A percentile compares a stretch with the other conserved stretches of the same genome.
Evolutionary conservation across 257 asterid genomes (phyloP).

Genomic region (Misopates orontium): DNA sequence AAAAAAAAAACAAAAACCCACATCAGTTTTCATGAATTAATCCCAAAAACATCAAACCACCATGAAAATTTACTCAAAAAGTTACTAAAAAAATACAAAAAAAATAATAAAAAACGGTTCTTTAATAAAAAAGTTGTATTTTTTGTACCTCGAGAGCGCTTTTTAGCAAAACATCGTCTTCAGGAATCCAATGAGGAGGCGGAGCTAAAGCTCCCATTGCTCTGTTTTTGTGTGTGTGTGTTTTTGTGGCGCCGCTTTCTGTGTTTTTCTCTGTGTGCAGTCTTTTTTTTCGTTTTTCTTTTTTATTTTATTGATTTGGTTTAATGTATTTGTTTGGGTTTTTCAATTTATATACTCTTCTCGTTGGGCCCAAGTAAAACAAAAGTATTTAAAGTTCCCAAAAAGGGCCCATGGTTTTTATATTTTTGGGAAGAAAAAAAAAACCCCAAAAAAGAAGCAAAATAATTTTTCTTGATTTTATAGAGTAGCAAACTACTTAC

Average conservation of each 20-base stretch:
- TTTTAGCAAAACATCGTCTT: conserved; percentile 64
- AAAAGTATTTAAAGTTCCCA: no score
- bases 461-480: no score
- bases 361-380: no score
- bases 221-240: conserved; percentile 15
- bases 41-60: conserved; percentile 9
- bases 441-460: no score
- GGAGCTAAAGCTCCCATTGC: conserved; percentile 67
- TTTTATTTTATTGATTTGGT: conserved; percentile 15
- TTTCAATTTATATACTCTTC: no score
- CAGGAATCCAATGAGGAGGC: conserved; percentile 50
- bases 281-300: conserved; percentile 16
- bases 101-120: neutral
- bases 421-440: no score
- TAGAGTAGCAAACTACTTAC: no score
- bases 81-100: neutral
- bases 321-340: neutral
- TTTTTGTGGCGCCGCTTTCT: conserved; percentile 33
- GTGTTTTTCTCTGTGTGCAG: conserved; percentile 14
- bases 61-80: neutral
- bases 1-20: conserved; percentile 4
- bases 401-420: no score
- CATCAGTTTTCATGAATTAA: conserved; percentile 21
- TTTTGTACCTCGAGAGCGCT: conserved; percentile 75
- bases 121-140: no score